A percentile compares a stretch with the other conserved stretches of the same genome.
Evolutionary conservation across 2,329 filamentous ascomycete species (phyloP).

Genomic region (Chalara sp.): DNA sequence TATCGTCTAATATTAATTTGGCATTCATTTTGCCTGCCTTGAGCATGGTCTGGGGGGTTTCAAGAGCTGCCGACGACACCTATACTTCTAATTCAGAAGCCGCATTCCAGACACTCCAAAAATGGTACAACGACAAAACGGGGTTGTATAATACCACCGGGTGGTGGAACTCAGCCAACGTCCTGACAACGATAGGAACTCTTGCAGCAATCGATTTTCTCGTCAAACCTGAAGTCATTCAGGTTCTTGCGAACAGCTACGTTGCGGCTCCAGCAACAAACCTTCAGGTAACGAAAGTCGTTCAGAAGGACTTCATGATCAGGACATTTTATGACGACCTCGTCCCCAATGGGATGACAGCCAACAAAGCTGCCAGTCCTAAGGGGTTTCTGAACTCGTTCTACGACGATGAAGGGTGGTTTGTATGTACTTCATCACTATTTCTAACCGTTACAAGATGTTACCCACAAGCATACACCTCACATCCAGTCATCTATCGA

Average conservation of each 20-base stretch:
- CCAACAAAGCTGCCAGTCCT: conserved; percentile 1
- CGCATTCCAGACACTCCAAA: conserved; percentile 42
- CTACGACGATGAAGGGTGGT: conserved; percentile 60
- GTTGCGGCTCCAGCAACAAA: conserved; percentile 19
- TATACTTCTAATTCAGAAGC: conserved; percentile 17
- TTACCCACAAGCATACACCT: too few species aligned
- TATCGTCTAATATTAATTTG: too few species aligned
- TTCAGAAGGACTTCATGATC: conserved; percentile 17
- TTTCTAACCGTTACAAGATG: too few species aligned
- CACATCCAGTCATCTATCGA: too few species aligned
- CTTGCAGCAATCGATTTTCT: conserved; percentile 27
- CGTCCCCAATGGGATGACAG: not conserved
- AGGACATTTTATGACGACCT: conserved; percentile 6
- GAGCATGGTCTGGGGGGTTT: too few species aligned
- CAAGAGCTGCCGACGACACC: not conserved
- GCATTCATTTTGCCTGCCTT: too few species aligned
- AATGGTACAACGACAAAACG: conserved; percentile 52
- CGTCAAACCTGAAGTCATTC: conserved; percentile 26
- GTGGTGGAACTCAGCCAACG: conserved; percentile 74
- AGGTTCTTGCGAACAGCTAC: conserved; percentile 38
- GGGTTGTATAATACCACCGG: conserved; percentile 58
- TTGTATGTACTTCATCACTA: conserved; percentile 37
- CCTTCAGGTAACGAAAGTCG: conserved; percentile 20
- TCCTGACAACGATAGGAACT: conserved; percentile 55
- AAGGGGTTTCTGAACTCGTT: conserved; percentile 43